Evolutionary conservation across 768 basidiomycete species (phyloP), one percentile per base, ranked within the genome.

Genomic region (Suillus placidus): DNA sequence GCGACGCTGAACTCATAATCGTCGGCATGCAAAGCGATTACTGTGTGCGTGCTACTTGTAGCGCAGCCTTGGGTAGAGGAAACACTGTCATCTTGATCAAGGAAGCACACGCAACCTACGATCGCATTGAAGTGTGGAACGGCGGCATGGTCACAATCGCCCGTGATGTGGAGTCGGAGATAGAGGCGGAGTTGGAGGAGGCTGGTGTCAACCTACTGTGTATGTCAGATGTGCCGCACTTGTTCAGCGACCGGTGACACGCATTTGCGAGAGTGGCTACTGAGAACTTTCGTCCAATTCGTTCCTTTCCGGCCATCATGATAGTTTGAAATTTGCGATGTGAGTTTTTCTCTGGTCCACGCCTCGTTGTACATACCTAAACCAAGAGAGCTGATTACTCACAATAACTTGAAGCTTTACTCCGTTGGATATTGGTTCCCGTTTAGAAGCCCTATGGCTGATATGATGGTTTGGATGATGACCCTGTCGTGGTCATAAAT

Each of bases 21-120:
- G 85, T 84, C 20, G 90, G 90, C 16, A 83, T 89, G 73, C 87
- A 88, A 74, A 88, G 87, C 69, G 89, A 91, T 76, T 89, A 85
- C 66, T 85, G 86, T 51, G 78, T 88, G 9, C 77, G 78, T 43
- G 77, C 77, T 65, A 84, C 89, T n/a, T 89, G 88, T 73, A 82
- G 79, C 55, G 83, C 86, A 4, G 89, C 88, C 13, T 77, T 90
- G 40, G 82, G 74, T 47, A 79, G 88, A 65, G 90, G 89, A 61
- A 90, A 91, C 73, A 84, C 84, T 66, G 88, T 92, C 16, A 73
- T 90, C 34, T 70, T 91, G 70, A 86, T 91, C 58, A 77, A 76
- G 56, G 89, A 84, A 8, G 87, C 88, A 60, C 90, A 91, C 76
- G 88, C 84, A 61, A 90, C 90, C 67, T 83, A 85, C 74, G 88